phyloP scores from a whole-genome alignment of 1,139 yeast genomes.

The Nadsonia commutata region DNA sequence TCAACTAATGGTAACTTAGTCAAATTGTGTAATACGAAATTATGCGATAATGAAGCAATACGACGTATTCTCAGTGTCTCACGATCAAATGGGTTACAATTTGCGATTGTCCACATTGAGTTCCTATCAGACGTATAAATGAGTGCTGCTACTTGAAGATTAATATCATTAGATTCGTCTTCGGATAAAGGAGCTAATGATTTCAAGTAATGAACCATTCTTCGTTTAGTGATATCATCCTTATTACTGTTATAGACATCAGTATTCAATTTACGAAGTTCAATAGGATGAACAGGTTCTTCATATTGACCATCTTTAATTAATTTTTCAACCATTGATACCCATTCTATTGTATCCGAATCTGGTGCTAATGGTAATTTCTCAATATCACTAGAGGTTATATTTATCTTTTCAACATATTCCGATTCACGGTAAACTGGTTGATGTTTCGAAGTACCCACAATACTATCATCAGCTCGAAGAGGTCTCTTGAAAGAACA shows the following conservation, averaged over 20 bases:
- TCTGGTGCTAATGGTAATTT: conserved; percentile 3
- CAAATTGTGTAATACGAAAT: conserved; percentile 20
- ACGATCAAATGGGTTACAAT: conserved; percentile 13
- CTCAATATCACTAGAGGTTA: background rate
- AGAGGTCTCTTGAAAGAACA: conserved; percentile 19
- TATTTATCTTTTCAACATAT: too few relatives aligned
- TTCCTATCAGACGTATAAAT: conserved; percentile 22
- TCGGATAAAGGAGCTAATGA: conserved; percentile 12
- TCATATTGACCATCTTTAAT: conserved; percentile 13
- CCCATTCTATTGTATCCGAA: conserved; percentile 7
- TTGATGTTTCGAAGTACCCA: background rate
- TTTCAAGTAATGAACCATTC: conserved; percentile 18
- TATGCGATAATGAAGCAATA: conserved; percentile 21
- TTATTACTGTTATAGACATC: conserved; percentile 11
- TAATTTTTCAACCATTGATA: conserved; percentile 20
- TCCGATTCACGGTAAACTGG: conserved; percentile 1
- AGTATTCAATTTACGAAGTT: conserved; percentile 19
- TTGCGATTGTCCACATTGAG: conserved; percentile 21
- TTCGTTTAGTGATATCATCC: conserved; percentile 12
- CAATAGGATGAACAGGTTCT: conserved; percentile 18
- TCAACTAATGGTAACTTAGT: conserved; percentile 11
- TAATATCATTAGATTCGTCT: conserved; percentile 11
- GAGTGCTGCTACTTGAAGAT: conserved; percentile 20
- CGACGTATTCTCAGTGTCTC: conserved; percentile 11
- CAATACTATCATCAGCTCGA: background rate